These are phyloP conservation scores for Coemansia sp. DNA, from an alignment of 192 early-diverging fungal species.

Conservation along the genomic window DNA sequence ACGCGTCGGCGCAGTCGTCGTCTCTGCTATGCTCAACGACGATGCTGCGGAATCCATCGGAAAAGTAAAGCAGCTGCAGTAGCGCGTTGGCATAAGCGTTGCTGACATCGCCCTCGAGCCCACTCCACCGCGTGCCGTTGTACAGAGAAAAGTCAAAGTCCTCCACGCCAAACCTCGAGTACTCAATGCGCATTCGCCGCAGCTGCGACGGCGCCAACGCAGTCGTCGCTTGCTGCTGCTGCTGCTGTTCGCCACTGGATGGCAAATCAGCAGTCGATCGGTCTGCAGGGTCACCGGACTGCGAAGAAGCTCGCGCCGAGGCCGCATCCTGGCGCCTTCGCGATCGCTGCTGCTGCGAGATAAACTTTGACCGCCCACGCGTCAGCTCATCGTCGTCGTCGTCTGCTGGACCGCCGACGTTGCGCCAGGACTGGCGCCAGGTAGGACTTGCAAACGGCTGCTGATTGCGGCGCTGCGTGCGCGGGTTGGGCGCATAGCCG, in stretches of 20 bases:
- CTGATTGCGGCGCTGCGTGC: conserved; percentile 79
- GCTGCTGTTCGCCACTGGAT: neutral
- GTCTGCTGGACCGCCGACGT: conserved; percentile 13
- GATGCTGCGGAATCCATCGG: conserved; percentile 63
- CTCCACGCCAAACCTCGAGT: conserved; percentile 91
- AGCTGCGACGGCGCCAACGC: conserved; percentile 37
- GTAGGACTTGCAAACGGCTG: conserved; percentile 25
- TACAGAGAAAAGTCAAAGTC: conserved; percentile 99
- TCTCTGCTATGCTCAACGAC: conserved; percentile 72
- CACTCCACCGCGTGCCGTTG: conserved; percentile 85
- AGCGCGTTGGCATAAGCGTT: conserved; percentile 92
- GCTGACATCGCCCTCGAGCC: conserved; percentile 88
- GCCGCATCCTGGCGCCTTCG: conserved; percentile 45
- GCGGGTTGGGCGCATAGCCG: conserved; percentile 89
- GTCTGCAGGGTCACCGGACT: neutral
- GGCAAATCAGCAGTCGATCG: neutral
- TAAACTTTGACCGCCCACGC: conserved; percentile 45
- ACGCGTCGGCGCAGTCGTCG: conserved; percentile 67
- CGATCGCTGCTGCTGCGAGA: conserved; percentile 46
- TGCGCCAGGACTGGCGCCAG: conserved; percentile 38
- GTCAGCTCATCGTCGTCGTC: conserved; percentile 48
- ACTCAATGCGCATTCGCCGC: conserved; percentile 50
- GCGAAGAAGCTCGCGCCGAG: neutral
- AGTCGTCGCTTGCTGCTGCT: conserved; percentile 13
- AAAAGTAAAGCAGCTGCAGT: conserved; percentile 85